These are phyloP conservation scores for Silene vulgaris DNA, from an alignment of 179 eudicot species.

Conservation along the genomic window DNA sequence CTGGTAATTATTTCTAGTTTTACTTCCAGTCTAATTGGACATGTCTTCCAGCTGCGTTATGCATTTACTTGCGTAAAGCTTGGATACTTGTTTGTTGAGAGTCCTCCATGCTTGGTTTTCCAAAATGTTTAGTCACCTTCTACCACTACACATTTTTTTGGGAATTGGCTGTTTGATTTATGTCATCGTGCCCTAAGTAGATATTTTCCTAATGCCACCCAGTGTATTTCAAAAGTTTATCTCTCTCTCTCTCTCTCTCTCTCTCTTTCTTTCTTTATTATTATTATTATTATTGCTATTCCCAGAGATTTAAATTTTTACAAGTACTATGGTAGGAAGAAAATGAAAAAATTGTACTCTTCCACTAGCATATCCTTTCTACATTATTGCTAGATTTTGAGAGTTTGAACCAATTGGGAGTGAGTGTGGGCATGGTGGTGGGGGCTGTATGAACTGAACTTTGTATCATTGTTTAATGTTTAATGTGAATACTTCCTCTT, in stretches of 20 bases:
- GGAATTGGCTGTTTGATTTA: background rate
- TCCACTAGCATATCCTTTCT: slow-evolving; percentile 1
- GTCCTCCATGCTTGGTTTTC: background rate
- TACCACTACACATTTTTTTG: background rate
- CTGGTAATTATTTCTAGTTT: no score
- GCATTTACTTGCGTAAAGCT: background rate
- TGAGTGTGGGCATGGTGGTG: background rate
- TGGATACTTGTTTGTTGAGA: background rate
- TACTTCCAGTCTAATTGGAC: no score
- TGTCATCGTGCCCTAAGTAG: background rate
- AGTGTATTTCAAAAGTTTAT: no score
- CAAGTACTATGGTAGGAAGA: background rate
- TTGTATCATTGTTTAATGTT: background rate
- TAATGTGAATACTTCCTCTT: slow-evolving; percentile 9
- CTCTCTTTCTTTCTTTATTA: no score
- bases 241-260: no score
- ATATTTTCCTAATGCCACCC: background rate
- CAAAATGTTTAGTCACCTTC: background rate
- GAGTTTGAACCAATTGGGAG: background rate
- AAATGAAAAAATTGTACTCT: background rate
- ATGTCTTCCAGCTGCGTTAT: background rate
- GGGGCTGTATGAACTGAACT: background rate
- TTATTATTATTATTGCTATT: background rate
- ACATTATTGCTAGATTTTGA: background rate
- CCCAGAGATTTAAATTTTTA: background rate